phyloP scores from a whole-genome alignment of 495 filamentous ascomycete genomes.

The Penicillium bialowiezense region DNA sequence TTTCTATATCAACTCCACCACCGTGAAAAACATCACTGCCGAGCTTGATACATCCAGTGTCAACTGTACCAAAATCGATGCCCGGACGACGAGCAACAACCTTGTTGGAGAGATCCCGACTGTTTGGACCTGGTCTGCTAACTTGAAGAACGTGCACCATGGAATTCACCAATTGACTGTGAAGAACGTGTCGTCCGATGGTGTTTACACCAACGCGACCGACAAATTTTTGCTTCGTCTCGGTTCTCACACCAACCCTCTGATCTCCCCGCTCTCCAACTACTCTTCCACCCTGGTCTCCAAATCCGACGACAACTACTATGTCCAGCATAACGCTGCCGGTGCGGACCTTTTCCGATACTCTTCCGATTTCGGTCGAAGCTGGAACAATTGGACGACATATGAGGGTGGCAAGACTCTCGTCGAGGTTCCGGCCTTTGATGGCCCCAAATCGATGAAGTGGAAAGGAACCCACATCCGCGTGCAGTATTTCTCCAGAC shows the following conservation, averaged over 20 bases:
- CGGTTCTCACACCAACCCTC: slow-evolving; percentile 42
- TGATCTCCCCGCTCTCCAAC: slow-evolving; percentile 54
- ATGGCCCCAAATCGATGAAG: slow-evolving; percentile 49
- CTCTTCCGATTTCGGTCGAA: slow-evolving; percentile 50
- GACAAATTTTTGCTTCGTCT: slow-evolving; percentile 48
- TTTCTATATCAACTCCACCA: slow-evolving; percentile 46
- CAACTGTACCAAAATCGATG: slow-evolving; percentile 17
- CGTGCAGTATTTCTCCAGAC: slow-evolving; percentile 61
- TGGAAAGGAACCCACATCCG: slow-evolving; percentile 62
- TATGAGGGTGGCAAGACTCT: slow-evolving; percentile 45
- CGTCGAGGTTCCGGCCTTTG: slow-evolving; percentile 37
- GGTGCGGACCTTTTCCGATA: slow-evolving; percentile 61
- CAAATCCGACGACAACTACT: slow-evolving; percentile 31
- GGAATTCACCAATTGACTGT: slow-evolving; percentile 47
- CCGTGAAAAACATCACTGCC: slow-evolving; percentile 22
- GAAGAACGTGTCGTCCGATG: slow-evolving; percentile 36
- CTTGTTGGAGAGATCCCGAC: slow-evolving; percentile 27
- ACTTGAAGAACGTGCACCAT: slow-evolving; percentile 43
- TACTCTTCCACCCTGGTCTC: slow-evolving; percentile 52
- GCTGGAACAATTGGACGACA: slow-evolving; percentile 45
- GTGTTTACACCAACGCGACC: slow-evolving; percentile 34
- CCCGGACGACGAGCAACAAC: slow-evolving; percentile 12
- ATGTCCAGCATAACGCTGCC: slow-evolving; percentile 52
- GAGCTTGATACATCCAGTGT: slow-evolving; percentile 25
- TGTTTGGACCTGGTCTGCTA: slow-evolving; percentile 39